Conservation (phyloP, 352 stramenopile genomes). For the Globisporangium sylvaticum region DNA sequence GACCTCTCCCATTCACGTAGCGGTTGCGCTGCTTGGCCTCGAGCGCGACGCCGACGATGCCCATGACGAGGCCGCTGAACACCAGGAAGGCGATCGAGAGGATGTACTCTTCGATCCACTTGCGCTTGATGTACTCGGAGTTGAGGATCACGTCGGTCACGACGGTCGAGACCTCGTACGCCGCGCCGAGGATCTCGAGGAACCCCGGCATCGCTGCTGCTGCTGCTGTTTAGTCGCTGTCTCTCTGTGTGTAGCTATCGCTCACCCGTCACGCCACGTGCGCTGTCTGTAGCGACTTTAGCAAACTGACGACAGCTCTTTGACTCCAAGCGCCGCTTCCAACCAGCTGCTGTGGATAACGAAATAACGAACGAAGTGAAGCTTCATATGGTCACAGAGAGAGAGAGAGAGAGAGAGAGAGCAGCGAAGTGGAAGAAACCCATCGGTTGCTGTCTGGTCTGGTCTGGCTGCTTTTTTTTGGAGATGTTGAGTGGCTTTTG, state of each 20-base stretch:
- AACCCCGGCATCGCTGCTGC: constrained; percentile 12
- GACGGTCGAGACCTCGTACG: constrained; percentile 66
- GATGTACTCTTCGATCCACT: constrained; percentile 70
- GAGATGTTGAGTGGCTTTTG: neutral
- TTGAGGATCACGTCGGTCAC: constrained; percentile 75
- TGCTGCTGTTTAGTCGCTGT: neutral
- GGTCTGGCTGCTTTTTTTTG: too few relatives aligned
- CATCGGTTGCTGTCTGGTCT: neutral
- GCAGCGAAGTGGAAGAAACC: neutral
- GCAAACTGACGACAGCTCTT: neutral
- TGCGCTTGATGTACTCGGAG: constrained; percentile 63
- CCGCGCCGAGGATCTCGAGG: constrained; percentile 34
- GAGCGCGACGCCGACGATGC: constrained; percentile 49
- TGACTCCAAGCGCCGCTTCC: neutral
- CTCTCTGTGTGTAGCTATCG: neutral
- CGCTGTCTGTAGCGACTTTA: neutral
- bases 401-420: too few relatives aligned
- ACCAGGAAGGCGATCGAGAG: constrained; percentile 67
- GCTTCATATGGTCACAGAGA: neutral
- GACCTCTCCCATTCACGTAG: constrained; percentile 20
- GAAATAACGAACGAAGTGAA: neutral
- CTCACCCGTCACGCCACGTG: neutral
- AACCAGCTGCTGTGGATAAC: neutral
- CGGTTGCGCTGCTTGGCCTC: constrained; percentile 33
- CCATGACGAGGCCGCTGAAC: constrained; percentile 57